Percentiles rank a stretch among this genome's conserved stretches.
Conservation (phyloP, 2,329 filamentous ascomycete species). For the Paecilomyces sp. region DNA sequence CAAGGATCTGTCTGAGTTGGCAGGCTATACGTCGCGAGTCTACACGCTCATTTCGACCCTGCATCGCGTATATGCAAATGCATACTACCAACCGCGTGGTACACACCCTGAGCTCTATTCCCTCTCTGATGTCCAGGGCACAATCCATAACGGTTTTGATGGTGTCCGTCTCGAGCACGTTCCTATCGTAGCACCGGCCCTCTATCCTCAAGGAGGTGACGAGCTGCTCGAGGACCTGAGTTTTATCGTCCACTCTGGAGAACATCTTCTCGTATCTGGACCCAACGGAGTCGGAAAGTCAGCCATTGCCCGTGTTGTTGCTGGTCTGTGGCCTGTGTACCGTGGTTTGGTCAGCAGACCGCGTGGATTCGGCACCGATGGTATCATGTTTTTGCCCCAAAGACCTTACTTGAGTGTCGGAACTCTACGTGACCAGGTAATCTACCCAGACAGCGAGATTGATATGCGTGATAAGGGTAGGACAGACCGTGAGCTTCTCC, state of each 20-base stretch:
- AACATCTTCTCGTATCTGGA: constrained; percentile 90
- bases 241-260: constrained; percentile 80
- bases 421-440: constrained; percentile 91
- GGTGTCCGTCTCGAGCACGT: constrained; percentile 90
- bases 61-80: constrained; percentile 84
- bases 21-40: constrained; percentile 90
- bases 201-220: constrained; percentile 87
- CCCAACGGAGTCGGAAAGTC: constrained; percentile 93
- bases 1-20: constrained; percentile 92
- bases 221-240: constrained; percentile 84
- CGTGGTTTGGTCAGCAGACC: constrained; percentile 85
- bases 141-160: constrained; percentile 88
- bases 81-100: constrained; percentile 66
- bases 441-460: constrained; percentile 89
- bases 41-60: constrained; percentile 93
- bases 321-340: constrained; percentile 93
- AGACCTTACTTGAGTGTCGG: constrained; percentile 86
- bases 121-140: constrained; percentile 85
- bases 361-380: constrained; percentile 71
- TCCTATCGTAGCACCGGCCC: constrained; percentile 77
- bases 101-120: constrained; percentile 75
- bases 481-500: constrained; percentile 69
- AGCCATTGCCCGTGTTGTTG: constrained; percentile 77
- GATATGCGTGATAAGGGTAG: constrained; percentile 83
- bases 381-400: constrained; percentile 98